phyloP scores from a whole-genome alignment of 2,329 filamentous ascomycete species.

The Nectriaceae sp. region DNA sequence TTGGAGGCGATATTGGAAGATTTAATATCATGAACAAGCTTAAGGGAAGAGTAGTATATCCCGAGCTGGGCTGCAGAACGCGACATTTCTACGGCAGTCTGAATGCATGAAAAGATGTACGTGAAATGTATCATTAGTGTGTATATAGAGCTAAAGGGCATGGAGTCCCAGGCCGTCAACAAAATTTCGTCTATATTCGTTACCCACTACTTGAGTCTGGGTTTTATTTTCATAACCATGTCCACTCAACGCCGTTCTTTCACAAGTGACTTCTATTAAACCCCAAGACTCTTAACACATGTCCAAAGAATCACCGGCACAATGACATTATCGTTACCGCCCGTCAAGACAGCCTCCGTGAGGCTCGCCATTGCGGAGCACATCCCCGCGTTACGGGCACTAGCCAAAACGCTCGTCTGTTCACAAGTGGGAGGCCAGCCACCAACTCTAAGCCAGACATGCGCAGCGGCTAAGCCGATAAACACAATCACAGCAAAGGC shows the following conservation, averaged over 20 bases:
- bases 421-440: conserved; percentile 63
- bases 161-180: no score
- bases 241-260: no score
- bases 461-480: conserved; percentile 68
- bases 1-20: conserved; percentile 89
- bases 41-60: no score
- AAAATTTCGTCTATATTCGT: no score
- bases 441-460: conserved; percentile 74
- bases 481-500: conserved; percentile 85
- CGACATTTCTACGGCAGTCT: no score
- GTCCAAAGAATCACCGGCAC: conserved; percentile 93
- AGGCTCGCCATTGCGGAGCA: conserved; percentile 83
- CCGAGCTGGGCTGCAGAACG: no score
- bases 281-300: conserved; percentile 75
- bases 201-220: no score
- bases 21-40: conserved; percentile 31
- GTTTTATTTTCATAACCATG: no score
- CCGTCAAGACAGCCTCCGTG: conserved; percentile 92
- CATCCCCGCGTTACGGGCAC: conserved; percentile 66
- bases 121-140: neutral
- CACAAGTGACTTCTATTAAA: no score
- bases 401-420: conserved; percentile 38
- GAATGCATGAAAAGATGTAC: neutral
- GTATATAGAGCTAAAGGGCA: no score
- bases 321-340: conserved; percentile 97